Evolutionary conservation across 768 basidiomycete species (phyloP), one percentile per base, ranked within the genome.

Genomic region (Leucosporidium creatinivorum): DNA sequence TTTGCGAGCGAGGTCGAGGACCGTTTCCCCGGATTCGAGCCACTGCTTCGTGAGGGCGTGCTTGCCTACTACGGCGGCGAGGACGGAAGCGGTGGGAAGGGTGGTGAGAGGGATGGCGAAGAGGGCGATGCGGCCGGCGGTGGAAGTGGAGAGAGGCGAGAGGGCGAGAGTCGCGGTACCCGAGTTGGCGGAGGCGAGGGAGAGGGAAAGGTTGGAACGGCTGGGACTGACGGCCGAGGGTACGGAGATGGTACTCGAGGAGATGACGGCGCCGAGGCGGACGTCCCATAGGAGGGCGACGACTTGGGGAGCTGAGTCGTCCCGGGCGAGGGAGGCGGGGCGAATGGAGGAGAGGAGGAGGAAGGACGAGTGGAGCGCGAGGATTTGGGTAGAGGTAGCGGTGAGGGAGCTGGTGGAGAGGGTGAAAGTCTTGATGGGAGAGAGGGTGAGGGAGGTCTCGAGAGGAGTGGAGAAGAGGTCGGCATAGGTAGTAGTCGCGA

Each of bases 41-140:
- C 62, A 73, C 21, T 47, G 50, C 17, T 50, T 26, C 4, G 72
- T 73, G 63, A 73, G 66, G 3, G 66, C 47, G 50, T 73, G 68
- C 56, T 69, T 69, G 26, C 72, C 72, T 9, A 69, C 72, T 26
- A 73, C 69, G 12, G 63, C 72, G 25, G 72, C 72, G 57, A 73
- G 72, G 39, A 73, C 72, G 0, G 72, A 69, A 0, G 68, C n/a
- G 15, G 68, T 31, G 12, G 72, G 72, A 19, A 73, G 63, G 3
- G 67, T 23, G 9, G 67, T n/a, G 50, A 72, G 67, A 3, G 72
- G 68, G 21, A 69, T 49, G 36, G 47, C 64, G 58, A 67, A 73
- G 48, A 69, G 66, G 6, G 62, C 61, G 21, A 66, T 67, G n/a
- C 68, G 65, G 15, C 30, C 30, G 0, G 26, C 52, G 13, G 50